These are phyloP conservation scores for Hyaloraphidium curvatum DNA, from an alignment of 192 early-diverging fungal species.

Conservation along the genomic window DNA sequence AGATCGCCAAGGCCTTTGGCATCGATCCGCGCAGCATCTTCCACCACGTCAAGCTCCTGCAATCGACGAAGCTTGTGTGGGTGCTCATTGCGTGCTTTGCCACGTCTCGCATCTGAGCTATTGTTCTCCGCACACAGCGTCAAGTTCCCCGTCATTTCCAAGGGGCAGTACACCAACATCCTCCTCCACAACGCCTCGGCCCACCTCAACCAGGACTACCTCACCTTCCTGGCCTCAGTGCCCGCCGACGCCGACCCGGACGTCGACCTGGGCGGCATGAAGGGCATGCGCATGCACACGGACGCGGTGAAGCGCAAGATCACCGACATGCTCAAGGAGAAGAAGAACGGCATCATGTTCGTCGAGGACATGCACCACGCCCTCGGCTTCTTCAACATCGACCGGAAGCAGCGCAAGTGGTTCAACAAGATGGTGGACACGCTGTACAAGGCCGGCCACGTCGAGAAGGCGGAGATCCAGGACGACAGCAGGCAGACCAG, in stretches of 20 bases:
- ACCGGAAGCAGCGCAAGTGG: constrained; percentile 26
- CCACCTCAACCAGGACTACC: constrained; percentile 21
- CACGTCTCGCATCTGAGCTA: no score
- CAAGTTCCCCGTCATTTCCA: constrained; percentile 39
- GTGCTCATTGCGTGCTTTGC: constrained; percentile 4
- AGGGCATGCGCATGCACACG: no score
- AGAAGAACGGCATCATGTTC: constrained; percentile 29
- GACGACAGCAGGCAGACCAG: neutral
- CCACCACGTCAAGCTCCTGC: constrained; percentile 36
- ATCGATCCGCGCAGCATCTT: constrained; percentile 41
- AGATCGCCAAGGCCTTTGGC: constrained; percentile 27
- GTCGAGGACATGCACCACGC: constrained; percentile 15
- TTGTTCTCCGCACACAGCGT: constrained; percentile 18
- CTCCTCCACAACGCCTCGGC: constrained; percentile 36
- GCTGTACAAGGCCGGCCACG: constrained; percentile 23
- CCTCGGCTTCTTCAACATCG: constrained; percentile 17
- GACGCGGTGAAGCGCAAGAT: constrained; percentile 32
- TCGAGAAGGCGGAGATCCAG: constrained; percentile 24
- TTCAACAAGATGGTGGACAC: constrained; percentile 32
- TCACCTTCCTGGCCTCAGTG: no score
- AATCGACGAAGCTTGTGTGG: constrained; percentile 25
- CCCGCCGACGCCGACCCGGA: no score
- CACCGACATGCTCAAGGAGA: constrained; percentile 26
- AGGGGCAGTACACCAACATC: constrained; percentile 31
- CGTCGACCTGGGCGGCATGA: no score